Evolutionary conservation across 306 rosid genomes (phyloP).

Genomic region (Quercus glauca): DNA sequence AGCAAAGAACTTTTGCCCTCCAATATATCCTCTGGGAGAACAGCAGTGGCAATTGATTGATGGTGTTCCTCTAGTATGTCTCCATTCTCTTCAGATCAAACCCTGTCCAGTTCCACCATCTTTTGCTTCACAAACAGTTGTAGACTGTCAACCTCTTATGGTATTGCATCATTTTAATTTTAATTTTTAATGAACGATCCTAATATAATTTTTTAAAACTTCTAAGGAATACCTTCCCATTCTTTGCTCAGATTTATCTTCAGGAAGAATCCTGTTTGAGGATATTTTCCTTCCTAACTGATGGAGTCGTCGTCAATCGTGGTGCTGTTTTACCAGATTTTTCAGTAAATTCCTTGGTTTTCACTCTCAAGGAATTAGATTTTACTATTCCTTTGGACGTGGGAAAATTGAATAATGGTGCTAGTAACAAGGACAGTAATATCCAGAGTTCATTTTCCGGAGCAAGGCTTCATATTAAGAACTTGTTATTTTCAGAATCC

Average conservation of each 20-base stretch:
- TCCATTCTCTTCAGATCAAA: constrained; percentile 75
- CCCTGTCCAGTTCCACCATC: constrained; percentile 90
- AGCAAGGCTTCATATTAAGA: constrained; percentile 80
- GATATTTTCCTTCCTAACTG: constrained; percentile 87
- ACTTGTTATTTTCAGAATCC: constrained; percentile 59
- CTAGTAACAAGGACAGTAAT: constrained; percentile 33
- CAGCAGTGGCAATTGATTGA: constrained; percentile 64
- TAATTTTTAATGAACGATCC: constrained; percentile 2
- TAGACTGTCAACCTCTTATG: constrained; percentile 84
- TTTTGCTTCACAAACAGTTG: constrained; percentile 85
- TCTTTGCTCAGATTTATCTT: constrained; percentile 67
- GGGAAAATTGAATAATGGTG: constrained; percentile 39
- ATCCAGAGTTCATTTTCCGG: constrained; percentile 65
- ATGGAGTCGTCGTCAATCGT: constrained; percentile 76
- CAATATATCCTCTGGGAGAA: constrained; percentile 80
- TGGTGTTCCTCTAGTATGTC: constrained; percentile 69
- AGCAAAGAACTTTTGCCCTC: constrained; percentile 84
- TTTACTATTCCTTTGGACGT: constrained; percentile 70
- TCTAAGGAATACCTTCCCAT: constrained; percentile 13
- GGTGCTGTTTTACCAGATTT: constrained; percentile 84
- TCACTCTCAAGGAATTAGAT: constrained; percentile 67
- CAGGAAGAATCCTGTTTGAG: constrained; percentile 92
- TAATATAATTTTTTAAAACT: constrained; percentile 5
- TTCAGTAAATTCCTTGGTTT: constrained; percentile 68
- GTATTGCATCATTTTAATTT: constrained; percentile 44